Conservation (phyloP, 1,284 basidiomycete species). For the Golubevia pallescens region DNA sequence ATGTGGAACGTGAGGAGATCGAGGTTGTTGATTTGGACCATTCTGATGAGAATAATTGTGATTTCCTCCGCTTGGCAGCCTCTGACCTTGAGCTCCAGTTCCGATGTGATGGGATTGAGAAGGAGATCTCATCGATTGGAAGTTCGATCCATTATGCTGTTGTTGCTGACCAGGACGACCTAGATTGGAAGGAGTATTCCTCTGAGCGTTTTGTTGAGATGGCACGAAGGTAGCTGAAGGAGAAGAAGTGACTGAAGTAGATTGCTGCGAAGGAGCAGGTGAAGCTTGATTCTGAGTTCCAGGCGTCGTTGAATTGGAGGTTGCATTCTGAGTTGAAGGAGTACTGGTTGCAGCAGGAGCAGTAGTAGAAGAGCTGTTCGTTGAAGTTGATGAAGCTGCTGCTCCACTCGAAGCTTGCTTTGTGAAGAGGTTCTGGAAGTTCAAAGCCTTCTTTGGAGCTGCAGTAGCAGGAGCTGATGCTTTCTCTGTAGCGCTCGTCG, state of each 20-base stretch:
- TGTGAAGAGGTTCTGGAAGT: slow-evolving; percentile 64
- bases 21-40: slow-evolving; percentile 33
- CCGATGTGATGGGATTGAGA: slow-evolving; percentile 29
- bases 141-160: slow-evolving; percentile 32
- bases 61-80: slow-evolving; percentile 20
- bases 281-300: not conserved
- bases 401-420: not conserved
- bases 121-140: slow-evolving; percentile 42
- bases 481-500: not conserved
- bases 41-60: slow-evolving; percentile 27
- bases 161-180: slow-evolving; percentile 27
- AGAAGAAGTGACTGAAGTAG: slow-evolving; percentile 4
- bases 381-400: slow-evolving; percentile 14
- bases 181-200: slow-evolving; percentile 36
- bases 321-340: not conserved
- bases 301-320: not conserved
- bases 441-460: slow-evolving; percentile 19
- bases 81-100: slow-evolving; percentile 17
- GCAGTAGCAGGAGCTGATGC: not conserved
- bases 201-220: slow-evolving; percentile 13
- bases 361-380: slow-evolving; percentile 9
- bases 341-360: not conserved
- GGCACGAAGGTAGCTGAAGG: slow-evolving; percentile 15
- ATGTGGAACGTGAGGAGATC: slow-evolving; percentile 46
- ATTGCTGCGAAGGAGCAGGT: slow-evolving; percentile 1